Evolutionary conservation across 2,329 filamentous ascomycete species (phyloP).

Genomic region (Dothidotthia symphoricarpi): DNA sequence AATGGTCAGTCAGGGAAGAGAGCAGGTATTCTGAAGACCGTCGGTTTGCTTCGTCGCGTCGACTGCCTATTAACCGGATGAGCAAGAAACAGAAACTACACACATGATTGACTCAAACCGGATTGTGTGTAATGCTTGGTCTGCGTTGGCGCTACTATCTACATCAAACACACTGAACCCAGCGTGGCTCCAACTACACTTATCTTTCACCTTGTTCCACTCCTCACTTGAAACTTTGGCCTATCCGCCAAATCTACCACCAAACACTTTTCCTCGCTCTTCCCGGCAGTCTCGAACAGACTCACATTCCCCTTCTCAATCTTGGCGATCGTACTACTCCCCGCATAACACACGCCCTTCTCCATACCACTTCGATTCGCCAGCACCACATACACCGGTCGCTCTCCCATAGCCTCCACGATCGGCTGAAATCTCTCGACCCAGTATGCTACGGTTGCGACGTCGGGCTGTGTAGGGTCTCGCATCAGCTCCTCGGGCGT

Average conservation of each 20-base stretch:
- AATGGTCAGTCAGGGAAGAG: too few relatives aligned
- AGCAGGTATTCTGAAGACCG: too few relatives aligned
- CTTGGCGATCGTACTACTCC: conserved; percentile 69
- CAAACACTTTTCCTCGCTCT: conserved; percentile 66
- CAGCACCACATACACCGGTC: conserved; percentile 66
- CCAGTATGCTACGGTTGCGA: conserved; percentile 76
- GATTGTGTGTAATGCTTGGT: too few relatives aligned
- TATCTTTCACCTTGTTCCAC: conserved; percentile 8
- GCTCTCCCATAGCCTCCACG: conserved; percentile 32
- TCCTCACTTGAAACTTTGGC: conserved; percentile 38
- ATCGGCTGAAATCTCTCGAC: conserved; percentile 66
- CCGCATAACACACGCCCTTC: conserved; percentile 65
- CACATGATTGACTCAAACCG: too few relatives aligned
- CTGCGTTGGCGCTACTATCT: too few relatives aligned
- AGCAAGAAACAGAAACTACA: too few relatives aligned
- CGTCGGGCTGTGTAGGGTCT: conserved; percentile 59
- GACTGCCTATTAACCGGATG: too few relatives aligned
- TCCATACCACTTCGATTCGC: conserved; percentile 70
- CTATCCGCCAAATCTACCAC: conserved; percentile 61
- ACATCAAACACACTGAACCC: too few relatives aligned
- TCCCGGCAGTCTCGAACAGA: conserved; percentile 68
- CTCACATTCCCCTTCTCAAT: conserved; percentile 64
- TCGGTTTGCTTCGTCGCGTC: too few relatives aligned
- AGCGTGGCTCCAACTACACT: too few relatives aligned
- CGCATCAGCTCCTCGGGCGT: conserved; percentile 49